Evolutionary conservation across 1,284 basidiomycete species (phyloP), one percentile per base, ranked within the genome.

Genomic region (Pulveroboletus sp.): DNA sequence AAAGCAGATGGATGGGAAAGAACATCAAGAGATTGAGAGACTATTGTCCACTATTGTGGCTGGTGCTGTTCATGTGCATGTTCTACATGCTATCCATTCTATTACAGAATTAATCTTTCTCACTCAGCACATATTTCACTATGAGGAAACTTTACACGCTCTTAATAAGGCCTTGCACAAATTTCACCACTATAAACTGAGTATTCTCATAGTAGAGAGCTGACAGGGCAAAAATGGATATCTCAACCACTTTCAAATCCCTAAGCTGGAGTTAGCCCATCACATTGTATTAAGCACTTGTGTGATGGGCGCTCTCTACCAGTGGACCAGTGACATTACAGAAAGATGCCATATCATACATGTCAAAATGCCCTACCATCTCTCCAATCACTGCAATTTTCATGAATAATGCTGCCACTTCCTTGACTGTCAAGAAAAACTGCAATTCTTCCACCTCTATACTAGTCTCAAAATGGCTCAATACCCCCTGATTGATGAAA

Each of bases 41-140:
- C 0, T 59, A 0, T 18, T 59, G 2, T 18, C 38, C 0, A 43
- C 15, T 4, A 29, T 59, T 3, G 29, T 5, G 2, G 36, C 31
- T 3, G 56, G 52, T 3, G 26, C 20, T 52, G 43, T 50, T 14
- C 2, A 9, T 2, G 0, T 2, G 11, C 0, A 54, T 1, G 58
- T 61, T 2, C 49, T 63, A 2, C 35, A 46, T 11, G 42, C 56
- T 0, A 10, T 65, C 3, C 28, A 7, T 28, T 7, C 56, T 0
- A 58, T 65, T 2, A 65, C 61, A 0, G 56, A 65, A 7, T 65
- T 65, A 9, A 65, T 63, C 1, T 65, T 65, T 17, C 24, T 51
- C 0, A 54, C 57, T 0, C 64, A 65, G 11, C 5, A 17, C 3
- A 6, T 29, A 0, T 36, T 28, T 8, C 33, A 49, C 3, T 24